Evolutionary conservation across 176 grass and related monocot species (phyloP).

Genomic region (Alloteropsis semialata): DNA sequence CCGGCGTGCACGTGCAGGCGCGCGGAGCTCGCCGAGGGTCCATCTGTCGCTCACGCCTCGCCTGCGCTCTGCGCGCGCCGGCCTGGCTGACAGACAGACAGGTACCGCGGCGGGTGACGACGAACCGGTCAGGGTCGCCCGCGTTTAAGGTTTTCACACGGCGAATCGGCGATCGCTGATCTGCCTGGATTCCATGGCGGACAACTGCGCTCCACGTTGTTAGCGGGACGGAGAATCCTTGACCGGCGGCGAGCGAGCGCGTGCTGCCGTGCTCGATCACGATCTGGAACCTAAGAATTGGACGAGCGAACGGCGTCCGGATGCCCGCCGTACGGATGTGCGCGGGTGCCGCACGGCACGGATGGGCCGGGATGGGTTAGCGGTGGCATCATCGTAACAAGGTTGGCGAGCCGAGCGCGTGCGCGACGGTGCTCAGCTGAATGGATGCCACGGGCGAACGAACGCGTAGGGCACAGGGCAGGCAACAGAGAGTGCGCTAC

Average conservation of each 20-base stretch:
- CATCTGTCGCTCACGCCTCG: conserved; percentile 21
- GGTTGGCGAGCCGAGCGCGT: not conserved
- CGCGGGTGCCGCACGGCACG: not conserved
- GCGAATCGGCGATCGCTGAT: not conserved
- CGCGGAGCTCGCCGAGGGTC: not conserved
- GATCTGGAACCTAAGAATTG: not conserved
- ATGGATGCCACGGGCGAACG: not conserved
- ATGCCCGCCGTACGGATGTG: not conserved
- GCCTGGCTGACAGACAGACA: not conserved
- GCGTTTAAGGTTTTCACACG: not conserved
- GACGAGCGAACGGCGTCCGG: not conserved
- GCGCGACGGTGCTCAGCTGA: not conserved
- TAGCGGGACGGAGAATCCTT: not conserved
- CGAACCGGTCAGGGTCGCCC: not conserved
- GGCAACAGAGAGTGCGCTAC: not conserved
- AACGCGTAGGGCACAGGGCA: not conserved
- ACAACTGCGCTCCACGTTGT: not conserved
- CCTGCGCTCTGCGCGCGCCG: not conserved
- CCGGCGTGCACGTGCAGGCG: not conserved
- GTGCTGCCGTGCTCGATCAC: too few species aligned
- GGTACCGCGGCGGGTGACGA: too few species aligned
- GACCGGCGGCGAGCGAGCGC: not conserved
- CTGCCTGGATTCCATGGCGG: not conserved
- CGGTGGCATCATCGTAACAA: too few species aligned
- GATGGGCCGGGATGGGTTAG: too few species aligned